phyloP scores from a whole-genome alignment of 164 flowering plant species.

The Chimonanthus praecox region DNA sequence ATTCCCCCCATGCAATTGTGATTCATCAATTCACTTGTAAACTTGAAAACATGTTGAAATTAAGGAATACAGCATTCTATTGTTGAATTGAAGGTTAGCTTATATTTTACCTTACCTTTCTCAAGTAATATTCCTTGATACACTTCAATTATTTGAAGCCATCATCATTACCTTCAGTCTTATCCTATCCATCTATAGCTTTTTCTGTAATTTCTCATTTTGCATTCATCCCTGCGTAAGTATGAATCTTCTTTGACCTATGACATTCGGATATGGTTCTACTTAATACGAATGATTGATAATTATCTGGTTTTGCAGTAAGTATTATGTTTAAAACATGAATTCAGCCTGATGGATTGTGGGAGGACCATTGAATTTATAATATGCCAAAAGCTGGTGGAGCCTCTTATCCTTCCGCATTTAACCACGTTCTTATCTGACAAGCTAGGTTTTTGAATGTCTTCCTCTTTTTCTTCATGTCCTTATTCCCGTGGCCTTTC shows the following conservation, averaged over 20 bases:
- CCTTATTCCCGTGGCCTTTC: too few relatives aligned
- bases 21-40: conserved; percentile 1
- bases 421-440: too few relatives aligned
- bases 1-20: neutral
- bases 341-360: too few relatives aligned
- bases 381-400: too few relatives aligned
- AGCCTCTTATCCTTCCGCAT: too few relatives aligned
- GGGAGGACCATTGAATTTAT: too few relatives aligned
- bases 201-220: neutral
- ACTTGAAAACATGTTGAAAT: neutral
- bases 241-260: neutral
- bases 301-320: neutral
- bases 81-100: neutral
- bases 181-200: too few relatives aligned
- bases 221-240: neutral
- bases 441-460: too few relatives aligned
- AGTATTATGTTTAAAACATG: too few relatives aligned
- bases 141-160: neutral
- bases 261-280: neutral
- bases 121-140: neutral
- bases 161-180: neutral
- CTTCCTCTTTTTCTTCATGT: too few relatives aligned
- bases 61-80: neutral
- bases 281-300: neutral
- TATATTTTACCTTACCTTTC: neutral